A percentile compares a stretch with the other conserved stretches of the same genome.
phyloP scores from a whole-genome alignment of 2,329 filamentous ascomycete species.

The Ascochyta koolunga region DNA sequence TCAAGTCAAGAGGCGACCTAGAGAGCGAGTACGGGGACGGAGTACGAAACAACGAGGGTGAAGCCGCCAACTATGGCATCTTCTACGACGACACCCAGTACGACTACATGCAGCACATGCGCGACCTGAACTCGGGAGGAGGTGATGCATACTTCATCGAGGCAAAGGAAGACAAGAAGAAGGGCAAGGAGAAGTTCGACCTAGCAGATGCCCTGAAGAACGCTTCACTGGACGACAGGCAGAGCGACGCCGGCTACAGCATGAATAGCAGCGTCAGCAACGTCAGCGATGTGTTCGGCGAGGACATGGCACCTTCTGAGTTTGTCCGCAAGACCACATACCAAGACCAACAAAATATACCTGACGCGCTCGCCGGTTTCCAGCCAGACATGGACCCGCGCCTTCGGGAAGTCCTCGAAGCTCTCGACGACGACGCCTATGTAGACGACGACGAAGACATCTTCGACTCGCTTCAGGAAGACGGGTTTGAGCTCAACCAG shows the following conservation, averaged over 20 bases:
- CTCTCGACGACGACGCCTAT: conserved; percentile 92
- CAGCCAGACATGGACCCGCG: conserved; percentile 98
- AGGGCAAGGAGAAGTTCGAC: conserved; percentile 71
- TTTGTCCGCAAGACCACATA: conserved; percentile 80
- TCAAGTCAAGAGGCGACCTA: conserved; percentile 77
- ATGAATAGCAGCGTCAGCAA: conserved; percentile 50
- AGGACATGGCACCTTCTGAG: conserved; percentile 78
- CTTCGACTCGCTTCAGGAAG: conserved; percentile 74
- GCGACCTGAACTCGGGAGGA: conserved; percentile 70
- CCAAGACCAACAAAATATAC: conserved; percentile 90
- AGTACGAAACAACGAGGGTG: conserved; percentile 89
- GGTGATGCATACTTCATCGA: conserved; percentile 86
- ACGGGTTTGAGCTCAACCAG: conserved; percentile 75
- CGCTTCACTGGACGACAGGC: conserved; percentile 49
- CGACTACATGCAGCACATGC: conserved; percentile 99
- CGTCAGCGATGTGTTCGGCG: conserved; percentile 66
- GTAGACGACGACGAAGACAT: conserved; percentile 85
- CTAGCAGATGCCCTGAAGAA: conserved; percentile 81
- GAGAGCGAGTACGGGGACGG: conserved; percentile 72
- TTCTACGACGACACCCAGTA: conserved; percentile 96
- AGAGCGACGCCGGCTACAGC: conserved; percentile 52
- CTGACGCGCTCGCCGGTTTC: conserved; percentile 89
- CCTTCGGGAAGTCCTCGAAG: conserved; percentile 87
- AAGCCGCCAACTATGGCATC: conserved; percentile 91
- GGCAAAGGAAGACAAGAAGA: conserved; percentile 69